These are phyloP conservation scores for Pelargonium cotyledonis DNA, from an alignment of 441 rosid genomes.

Conservation along the genomic window DNA sequence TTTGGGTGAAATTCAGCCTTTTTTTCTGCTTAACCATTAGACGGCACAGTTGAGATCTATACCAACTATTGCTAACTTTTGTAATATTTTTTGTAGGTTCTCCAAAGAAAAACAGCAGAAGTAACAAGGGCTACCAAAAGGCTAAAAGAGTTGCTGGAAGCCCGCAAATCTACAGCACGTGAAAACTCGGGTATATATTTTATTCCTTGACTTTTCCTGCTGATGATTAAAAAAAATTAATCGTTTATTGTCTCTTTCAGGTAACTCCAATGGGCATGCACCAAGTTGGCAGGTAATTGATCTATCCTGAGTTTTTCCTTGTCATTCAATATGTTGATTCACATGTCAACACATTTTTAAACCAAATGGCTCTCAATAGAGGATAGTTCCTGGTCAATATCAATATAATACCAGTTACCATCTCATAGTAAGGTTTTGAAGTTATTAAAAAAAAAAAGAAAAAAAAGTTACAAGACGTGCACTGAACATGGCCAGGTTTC, in stretches of 20 bases:
- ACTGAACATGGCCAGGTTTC: no score
- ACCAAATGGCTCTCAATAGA: not conserved
- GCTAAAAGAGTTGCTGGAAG: slow-evolving; percentile 58
- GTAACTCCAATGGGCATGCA: slow-evolving; percentile 43
- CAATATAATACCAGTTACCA: not conserved
- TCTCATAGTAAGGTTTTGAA: slow-evolving; percentile 8
- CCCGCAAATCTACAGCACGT: slow-evolving; percentile 42
- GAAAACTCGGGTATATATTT: slow-evolving; percentile 34
- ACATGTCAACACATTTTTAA: slow-evolving; percentile 5
- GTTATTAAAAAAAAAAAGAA: no score
- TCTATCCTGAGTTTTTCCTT: slow-evolving; percentile 15
- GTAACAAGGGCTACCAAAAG: slow-evolving; percentile 63
- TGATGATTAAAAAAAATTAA: slow-evolving; percentile 13
- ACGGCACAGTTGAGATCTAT: not conserved
- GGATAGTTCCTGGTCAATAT: slow-evolving; percentile 6
- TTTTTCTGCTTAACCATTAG: not conserved
- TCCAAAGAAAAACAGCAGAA: slow-evolving; percentile 69
- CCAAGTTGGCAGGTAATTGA: slow-evolving; percentile 50
- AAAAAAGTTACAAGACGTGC: no score
- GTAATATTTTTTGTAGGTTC: slow-evolving; percentile 44
- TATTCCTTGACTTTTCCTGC: not conserved
- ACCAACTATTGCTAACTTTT: not conserved
- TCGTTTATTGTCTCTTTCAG: slow-evolving; percentile 34
- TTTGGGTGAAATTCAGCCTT: no score
- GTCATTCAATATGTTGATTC: slow-evolving; percentile 8